Conservation (phyloP, 768 basidiomycete genomes). For the Mycena metata region DNA sequence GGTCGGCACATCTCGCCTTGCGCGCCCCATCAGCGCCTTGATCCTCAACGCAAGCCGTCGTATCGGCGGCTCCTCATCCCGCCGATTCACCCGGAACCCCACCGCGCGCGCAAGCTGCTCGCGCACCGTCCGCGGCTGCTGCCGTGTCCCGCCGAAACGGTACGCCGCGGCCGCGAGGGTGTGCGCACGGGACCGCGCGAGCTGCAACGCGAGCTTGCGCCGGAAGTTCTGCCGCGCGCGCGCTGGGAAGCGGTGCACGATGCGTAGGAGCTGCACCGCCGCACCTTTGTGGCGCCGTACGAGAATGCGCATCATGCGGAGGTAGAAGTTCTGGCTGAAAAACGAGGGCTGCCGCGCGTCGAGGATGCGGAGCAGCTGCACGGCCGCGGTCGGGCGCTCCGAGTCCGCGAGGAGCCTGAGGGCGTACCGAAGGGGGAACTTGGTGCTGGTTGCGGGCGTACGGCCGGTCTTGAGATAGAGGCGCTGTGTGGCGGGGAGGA, state of each 20-base stretch:
- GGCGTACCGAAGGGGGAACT: slow-evolving; percentile 64
- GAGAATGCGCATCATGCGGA: slow-evolving; percentile 56
- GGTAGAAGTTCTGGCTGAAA: slow-evolving; percentile 56
- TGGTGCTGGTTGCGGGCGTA: slow-evolving; percentile 48
- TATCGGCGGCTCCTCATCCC: slow-evolving; percentile 30
- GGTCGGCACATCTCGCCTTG: slow-evolving; percentile 43
- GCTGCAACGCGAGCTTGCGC: slow-evolving; percentile 46
- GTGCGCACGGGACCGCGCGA: slow-evolving; percentile 50
- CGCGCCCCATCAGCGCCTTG: slow-evolving; percentile 42
- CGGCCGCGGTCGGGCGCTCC: slow-evolving; percentile 51
- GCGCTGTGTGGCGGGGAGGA: slow-evolving; percentile 52
- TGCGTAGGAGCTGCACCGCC: slow-evolving; percentile 50
- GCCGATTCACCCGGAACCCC: slow-evolving; percentile 40
- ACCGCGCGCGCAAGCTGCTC: slow-evolving; percentile 45
- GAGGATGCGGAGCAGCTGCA: slow-evolving; percentile 58
- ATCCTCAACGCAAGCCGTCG: slow-evolving; percentile 39
- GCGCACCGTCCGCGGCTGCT: slow-evolving; percentile 36
- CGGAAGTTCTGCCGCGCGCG: slow-evolving; percentile 46
- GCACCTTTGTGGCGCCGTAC: slow-evolving; percentile 53
- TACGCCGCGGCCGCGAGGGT: slow-evolving; percentile 43
- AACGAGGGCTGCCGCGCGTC: slow-evolving; percentile 49
- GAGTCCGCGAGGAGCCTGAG: slow-evolving; percentile 56
- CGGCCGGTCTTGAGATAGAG: slow-evolving; percentile 50
- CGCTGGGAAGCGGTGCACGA: slow-evolving; percentile 39
- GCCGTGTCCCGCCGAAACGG: slow-evolving; percentile 18